Base-by-base conservation (phyloP, 2,329 filamentous ascomycete species). In the Tricladium varicosporioides region DNA sequence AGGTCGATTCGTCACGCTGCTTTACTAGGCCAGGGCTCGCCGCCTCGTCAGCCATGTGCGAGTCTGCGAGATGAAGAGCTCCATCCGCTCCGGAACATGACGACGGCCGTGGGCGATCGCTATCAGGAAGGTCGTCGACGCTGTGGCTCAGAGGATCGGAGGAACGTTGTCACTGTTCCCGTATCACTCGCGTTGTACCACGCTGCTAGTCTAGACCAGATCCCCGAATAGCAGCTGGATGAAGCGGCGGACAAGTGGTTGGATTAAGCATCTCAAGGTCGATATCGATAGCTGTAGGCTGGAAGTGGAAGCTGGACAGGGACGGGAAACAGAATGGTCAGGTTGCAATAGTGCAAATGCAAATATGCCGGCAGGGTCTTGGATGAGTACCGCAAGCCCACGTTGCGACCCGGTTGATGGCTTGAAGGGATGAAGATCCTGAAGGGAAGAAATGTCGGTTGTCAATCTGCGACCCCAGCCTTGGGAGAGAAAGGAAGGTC, bases 261-360 rank as follows among this genome's bases (percentile, higher is more conserved):
- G 22, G 22, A 27, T 27, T 27, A 3, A 49, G 47, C 47, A 16
- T 32, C 31, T 27, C 13, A 19, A 48, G 15, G 27, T 15, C 15
- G 19, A 48, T 19, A 32, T 33, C 15, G 13, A 27, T 14, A 16
- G 43, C 19, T 42, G 50, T 27, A 7, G 15, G 40, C 50, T 53
- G 43, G 40, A 53, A 45, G 14, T 36, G 51, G 51, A 45, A 53
- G 51, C 51, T 53, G 51, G 32, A 15, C 11, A 11, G 14, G 33
- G 36, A 36, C 51, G 10, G 31, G 51, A 15, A 13, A 46, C 14
- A 15, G n/a, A 45, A 43, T 27, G 22, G 22, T 27, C 22, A 27
- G 22, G 22, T 27, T 27, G 22, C 22, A 27, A 27, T 27, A 7
- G 7, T 27, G 22, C 22, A 27, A 27, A 27, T 27, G 22, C 22